These are phyloP conservation scores for Fusarium chuoi DNA, from an alignment of 2,329 filamentous ascomycete species.

Conservation along the genomic window DNA sequence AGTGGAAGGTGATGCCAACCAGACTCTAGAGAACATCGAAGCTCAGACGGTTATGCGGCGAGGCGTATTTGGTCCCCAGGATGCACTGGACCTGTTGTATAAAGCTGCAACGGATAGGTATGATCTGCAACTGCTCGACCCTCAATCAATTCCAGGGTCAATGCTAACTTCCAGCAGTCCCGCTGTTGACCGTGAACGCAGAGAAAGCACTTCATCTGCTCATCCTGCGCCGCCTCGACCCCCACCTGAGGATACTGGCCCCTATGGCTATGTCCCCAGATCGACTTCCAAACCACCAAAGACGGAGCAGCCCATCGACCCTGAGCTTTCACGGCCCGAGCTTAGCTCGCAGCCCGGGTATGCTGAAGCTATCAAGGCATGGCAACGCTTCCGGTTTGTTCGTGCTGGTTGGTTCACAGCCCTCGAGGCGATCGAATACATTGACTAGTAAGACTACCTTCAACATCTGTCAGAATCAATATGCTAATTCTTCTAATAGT, in stretches of 20 bases:
- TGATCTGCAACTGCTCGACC: conserved; percentile 39
- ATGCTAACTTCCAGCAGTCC: conserved; percentile 35
- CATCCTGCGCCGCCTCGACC: conserved; percentile 27
- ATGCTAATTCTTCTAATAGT: conserved; percentile 53
- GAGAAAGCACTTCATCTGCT: conserved; percentile 33
- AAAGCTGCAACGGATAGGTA: conserved; percentile 79
- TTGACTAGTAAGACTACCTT: conserved; percentile 77
- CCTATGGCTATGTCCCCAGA: conserved; percentile 33
- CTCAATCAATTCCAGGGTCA: not conserved
- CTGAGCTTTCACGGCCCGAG: conserved; percentile 56
- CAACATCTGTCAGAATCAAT: not conserved
- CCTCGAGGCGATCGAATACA: conserved; percentile 90
- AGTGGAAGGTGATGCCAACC: conserved; percentile 65
- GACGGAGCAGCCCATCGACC: conserved; percentile 57
- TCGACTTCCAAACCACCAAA: conserved; percentile 28
- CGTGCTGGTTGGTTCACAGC: conserved; percentile 96
- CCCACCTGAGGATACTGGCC: conserved; percentile 29
- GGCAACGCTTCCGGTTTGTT: conserved; percentile 94
- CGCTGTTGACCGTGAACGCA: conserved; percentile 38
- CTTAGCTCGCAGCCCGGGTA: conserved; percentile 65
- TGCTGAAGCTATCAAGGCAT: conserved; percentile 81
- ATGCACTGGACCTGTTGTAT: conserved; percentile 90
- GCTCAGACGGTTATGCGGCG: conserved; percentile 72
- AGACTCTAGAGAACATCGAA: conserved; percentile 72
- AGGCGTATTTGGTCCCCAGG: conserved; percentile 89